Conservation (phyloP, 306 rosid species). For the Quercus engelmannii region DNA sequence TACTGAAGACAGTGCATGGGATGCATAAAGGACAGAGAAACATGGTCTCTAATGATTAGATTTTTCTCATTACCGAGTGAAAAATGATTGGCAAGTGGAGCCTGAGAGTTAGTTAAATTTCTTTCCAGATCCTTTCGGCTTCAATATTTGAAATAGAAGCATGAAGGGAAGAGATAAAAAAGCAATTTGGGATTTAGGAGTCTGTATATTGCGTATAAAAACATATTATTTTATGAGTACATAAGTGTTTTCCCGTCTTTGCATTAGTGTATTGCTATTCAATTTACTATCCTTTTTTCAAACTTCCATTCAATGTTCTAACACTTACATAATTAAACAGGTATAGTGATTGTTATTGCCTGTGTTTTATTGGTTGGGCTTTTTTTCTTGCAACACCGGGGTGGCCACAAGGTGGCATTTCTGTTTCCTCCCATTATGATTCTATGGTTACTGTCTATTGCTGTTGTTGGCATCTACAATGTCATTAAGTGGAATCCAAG, state of each 20-base stretch:
- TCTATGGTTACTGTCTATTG: slow-evolving; percentile 65
- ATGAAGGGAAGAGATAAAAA: not conserved
- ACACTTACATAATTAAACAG: slow-evolving; percentile 35
- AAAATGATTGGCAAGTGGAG: not conserved
- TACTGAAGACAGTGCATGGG: slow-evolving; percentile 15
- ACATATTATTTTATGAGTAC: not conserved
- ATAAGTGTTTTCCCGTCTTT: not conserved
- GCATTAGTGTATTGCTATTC: not conserved
- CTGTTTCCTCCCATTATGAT: slow-evolving; percentile 67
- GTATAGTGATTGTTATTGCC: slow-evolving; percentile 53
- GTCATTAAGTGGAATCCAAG: slow-evolving; percentile 70
- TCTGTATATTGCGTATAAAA: not conserved
- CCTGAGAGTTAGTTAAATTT: not conserved
- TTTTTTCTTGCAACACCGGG: slow-evolving; percentile 83
- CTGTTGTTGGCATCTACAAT: slow-evolving; percentile 72
- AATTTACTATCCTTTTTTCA: not conserved
- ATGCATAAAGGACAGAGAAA: not conserved
- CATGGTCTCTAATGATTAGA: slow-evolving; percentile 10
- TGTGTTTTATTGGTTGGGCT: slow-evolving; percentile 62
- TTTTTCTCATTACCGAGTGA: slow-evolving; percentile 1
- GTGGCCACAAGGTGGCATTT: slow-evolving; percentile 69
- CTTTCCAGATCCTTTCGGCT: slow-evolving; percentile 6
- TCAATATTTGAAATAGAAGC: not conserved
- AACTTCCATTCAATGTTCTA: slow-evolving; percentile 15
- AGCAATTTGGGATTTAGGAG: not conserved